Percentiles rank a stretch among this genome's conserved stretches.
These are phyloP conservation scores for Podila horticola DNA, from an alignment of 192 early-diverging fungal genomes.

Conservation along the genomic window DNA sequence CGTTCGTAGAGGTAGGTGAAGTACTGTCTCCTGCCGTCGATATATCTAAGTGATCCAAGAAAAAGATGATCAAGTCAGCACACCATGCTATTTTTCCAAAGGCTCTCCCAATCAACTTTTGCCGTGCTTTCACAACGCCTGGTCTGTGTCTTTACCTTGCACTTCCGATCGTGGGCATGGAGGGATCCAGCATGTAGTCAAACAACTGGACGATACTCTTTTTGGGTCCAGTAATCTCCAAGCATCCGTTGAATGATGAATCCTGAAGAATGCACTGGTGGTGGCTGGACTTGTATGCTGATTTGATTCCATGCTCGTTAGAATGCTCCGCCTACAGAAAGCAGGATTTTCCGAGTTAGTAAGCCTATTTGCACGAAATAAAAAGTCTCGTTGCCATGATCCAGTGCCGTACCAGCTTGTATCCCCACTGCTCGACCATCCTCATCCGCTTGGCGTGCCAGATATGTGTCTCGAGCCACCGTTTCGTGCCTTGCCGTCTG, in stretches of 20 bases:
- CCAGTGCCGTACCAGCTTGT: constrained; percentile 62
- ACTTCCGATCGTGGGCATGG: constrained; percentile 57
- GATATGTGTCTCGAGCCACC: constrained; percentile 97
- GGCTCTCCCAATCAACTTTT: neutral
- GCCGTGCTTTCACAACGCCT: neutral
- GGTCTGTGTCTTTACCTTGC: too few species aligned
- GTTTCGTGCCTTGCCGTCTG: constrained; percentile 64
- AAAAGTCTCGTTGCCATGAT: too few species aligned
- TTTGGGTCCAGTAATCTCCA: constrained; percentile 74
- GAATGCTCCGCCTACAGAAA: constrained; percentile 76
- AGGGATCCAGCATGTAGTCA: constrained; percentile 68
- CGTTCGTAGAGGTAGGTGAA: constrained; percentile 61
- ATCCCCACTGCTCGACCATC: constrained; percentile 89
- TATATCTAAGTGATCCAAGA: constrained; percentile 56
- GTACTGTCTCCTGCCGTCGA: constrained; percentile 69
- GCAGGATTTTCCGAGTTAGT: constrained; percentile 1
- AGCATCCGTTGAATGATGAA: constrained; percentile 78
- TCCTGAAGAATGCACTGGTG: constrained; percentile 86
- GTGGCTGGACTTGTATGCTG: constrained; percentile 79
- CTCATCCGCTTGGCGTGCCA: constrained; percentile 99
- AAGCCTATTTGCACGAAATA: too few species aligned
- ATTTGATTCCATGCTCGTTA: constrained; percentile 85
- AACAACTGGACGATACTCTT: constrained; percentile 62
- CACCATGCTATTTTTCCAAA: too few species aligned
- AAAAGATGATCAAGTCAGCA: neutral